Evolutionary conservation across 768 basidiomycete genomes (phyloP).

Genomic region (Dictyophora rubrovolvata): DNA sequence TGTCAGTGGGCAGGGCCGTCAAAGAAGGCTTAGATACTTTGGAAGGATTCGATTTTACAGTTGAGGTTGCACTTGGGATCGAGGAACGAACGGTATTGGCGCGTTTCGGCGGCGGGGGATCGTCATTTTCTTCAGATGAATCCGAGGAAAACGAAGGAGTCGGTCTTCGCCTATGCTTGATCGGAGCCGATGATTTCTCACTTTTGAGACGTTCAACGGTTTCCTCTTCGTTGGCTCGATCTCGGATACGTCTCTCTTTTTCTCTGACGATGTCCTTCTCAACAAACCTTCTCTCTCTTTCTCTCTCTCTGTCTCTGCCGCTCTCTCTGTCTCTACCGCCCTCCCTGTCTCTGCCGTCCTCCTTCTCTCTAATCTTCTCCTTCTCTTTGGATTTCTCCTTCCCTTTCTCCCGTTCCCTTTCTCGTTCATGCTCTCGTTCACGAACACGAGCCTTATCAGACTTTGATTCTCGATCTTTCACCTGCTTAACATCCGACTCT

Average conservation of each 20-base stretch:
- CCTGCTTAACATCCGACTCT: no score
- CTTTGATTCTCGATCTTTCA: no score
- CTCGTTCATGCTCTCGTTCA: no score
- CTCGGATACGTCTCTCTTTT: neutral
- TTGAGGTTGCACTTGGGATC: neutral
- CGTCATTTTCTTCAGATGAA: slow-evolving; percentile 5
- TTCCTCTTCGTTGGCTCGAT: neutral
- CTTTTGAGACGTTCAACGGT: neutral
- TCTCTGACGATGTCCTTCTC: neutral
- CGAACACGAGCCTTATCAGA: no score
- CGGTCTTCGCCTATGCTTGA: slow-evolving; percentile 2
- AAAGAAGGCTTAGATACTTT: neutral
- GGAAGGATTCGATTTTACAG: neutral
- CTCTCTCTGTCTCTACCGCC: no score
- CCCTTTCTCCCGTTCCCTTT: no score
- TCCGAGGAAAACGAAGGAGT: slow-evolving; percentile 6
- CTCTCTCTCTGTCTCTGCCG: neutral
- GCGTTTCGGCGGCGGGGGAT: neutral
- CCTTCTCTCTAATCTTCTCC: neutral
- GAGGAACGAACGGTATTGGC: neutral
- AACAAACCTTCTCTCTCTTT: neutral
- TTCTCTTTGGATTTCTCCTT: slow-evolving; percentile 3
- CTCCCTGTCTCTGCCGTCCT: neutral
- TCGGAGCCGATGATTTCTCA: neutral
- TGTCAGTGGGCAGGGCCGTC: neutral